These are phyloP conservation scores for Cocos nucifera DNA, from an alignment of 176 grass and related monocot species.

Conservation along the genomic window DNA sequence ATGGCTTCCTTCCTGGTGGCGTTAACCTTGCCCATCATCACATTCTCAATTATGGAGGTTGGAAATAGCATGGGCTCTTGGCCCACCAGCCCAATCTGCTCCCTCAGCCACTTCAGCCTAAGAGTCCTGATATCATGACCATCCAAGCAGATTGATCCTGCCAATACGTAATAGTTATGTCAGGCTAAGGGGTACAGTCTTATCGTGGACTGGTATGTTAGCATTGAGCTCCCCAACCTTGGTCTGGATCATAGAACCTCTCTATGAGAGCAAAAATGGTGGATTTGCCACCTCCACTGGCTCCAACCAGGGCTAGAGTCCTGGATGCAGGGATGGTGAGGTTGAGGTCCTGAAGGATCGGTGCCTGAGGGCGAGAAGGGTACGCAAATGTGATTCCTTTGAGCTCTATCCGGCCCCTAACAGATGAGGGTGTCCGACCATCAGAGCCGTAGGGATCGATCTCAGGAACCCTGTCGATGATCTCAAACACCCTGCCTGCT, in stretches of 20 bases:
- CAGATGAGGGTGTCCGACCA: constrained; percentile 4
- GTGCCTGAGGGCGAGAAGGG: constrained; percentile 36
- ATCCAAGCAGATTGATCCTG: constrained; percentile 42
- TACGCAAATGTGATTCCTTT: constrained; percentile 52
- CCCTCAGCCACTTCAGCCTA: constrained; percentile 47
- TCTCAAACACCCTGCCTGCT: constrained; percentile 41
- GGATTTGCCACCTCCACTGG: constrained; percentile 62
- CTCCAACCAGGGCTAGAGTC: constrained; percentile 36
- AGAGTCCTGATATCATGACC: constrained; percentile 36
- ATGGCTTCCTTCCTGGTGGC: constrained; percentile 37
- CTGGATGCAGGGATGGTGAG: constrained; percentile 32
- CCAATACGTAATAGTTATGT: background rate
- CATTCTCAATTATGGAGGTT: constrained; percentile 56
- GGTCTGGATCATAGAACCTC: constrained; percentile 55
- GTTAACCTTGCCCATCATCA: constrained; percentile 59
- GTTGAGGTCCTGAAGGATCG: constrained; percentile 38
- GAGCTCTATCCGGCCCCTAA: constrained; percentile 36
- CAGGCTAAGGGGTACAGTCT: too few species aligned
- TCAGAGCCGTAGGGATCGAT: constrained; percentile 31
- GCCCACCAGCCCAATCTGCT: constrained; percentile 48
- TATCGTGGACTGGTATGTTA: too few species aligned
- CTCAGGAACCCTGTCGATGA: constrained; percentile 42
- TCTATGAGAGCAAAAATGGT: constrained; percentile 57
- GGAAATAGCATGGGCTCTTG: constrained; percentile 59
- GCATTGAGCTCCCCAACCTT: constrained; percentile 16